These are phyloP conservation scores for Endothia cerciana DNA, from an alignment of 2,329 filamentous ascomycete species.

Conservation along the genomic window DNA sequence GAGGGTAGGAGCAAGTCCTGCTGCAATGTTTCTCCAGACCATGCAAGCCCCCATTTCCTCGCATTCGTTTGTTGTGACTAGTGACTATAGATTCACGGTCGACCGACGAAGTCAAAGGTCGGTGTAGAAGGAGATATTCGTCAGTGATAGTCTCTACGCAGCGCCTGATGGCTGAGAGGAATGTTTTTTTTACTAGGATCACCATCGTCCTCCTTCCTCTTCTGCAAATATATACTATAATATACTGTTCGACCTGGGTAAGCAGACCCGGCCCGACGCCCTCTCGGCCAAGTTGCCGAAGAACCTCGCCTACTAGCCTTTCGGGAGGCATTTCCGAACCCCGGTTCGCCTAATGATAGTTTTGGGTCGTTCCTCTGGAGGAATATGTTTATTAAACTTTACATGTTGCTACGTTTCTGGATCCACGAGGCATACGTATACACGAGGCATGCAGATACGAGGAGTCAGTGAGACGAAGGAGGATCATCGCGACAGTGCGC, in stretches of 20 bases:
- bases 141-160: neutral
- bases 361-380: neutral
- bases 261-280: neutral
- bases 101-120: neutral
- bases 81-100: neutral
- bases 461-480: neutral
- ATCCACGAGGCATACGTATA: neutral
- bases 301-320: neutral
- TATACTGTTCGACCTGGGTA: neutral
- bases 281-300: neutral
- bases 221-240: neutral
- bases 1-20: neutral
- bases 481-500: neutral
- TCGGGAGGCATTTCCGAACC: neutral
- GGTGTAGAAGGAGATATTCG: neutral
- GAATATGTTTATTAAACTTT: neutral
- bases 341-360: neutral
- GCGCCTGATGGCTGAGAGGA: neutral
- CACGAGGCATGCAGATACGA: slow-evolving; percentile 2
- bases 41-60: neutral
- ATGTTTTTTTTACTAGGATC: neutral
- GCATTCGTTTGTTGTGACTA: neutral
- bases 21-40: neutral
- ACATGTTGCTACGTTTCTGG: neutral
- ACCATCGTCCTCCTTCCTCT: neutral